Base-by-base conservation (phyloP, 1,284 basidiomycete species). In the Ustilago hordei region DNA sequence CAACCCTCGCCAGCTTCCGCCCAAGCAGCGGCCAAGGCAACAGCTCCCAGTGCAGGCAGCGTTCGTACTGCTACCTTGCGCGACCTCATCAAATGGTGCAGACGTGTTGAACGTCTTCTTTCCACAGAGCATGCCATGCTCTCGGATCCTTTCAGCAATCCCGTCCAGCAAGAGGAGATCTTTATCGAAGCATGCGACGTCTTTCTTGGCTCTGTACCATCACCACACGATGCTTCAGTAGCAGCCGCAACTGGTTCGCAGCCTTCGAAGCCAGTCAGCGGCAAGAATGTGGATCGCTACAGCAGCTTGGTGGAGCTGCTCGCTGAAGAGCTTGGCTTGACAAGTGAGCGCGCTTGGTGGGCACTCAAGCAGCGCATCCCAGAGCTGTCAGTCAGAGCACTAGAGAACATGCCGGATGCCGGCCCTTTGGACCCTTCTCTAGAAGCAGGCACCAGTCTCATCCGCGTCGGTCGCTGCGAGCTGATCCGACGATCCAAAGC, bases 121-220 rank as follows among this genome's bases (percentile, higher is more conserved):
- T 67, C 69, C 11, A 17, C 34, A n/a, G 59, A 72, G 28, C 61
- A 63, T 38, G 48, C 58, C 5, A 48, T 48, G 53, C 61, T 64
- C 48, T 47, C 59, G 15, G 67, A 76, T 58, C 67, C 81, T 19
- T 68, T 85, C 55, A 88, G 91, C n/a, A 94, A 95, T 84, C 91
- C 92, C 4, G 87, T 90, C 0, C 85, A 95, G 11, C 91, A 95
- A 64, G 96, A 99, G 84, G 93, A 96, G 64, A 91, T 97, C 31
- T 95, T 93, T 80, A 89, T 95, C 50, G 94, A 97, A 84, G 94
- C 93, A 0, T 90, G 92, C 32, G 97, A 99, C 85, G 91, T 97
- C 32, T 98, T 99, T 87, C 93, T 98, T 73, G 95, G 94, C 90
- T 32, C 91, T 73, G 63, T 80, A 11, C 61, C 78, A 32, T 31